phyloP scores from a whole-genome alignment of 2,329 filamentous ascomycete species.

The Fusarium chuoi region DNA sequence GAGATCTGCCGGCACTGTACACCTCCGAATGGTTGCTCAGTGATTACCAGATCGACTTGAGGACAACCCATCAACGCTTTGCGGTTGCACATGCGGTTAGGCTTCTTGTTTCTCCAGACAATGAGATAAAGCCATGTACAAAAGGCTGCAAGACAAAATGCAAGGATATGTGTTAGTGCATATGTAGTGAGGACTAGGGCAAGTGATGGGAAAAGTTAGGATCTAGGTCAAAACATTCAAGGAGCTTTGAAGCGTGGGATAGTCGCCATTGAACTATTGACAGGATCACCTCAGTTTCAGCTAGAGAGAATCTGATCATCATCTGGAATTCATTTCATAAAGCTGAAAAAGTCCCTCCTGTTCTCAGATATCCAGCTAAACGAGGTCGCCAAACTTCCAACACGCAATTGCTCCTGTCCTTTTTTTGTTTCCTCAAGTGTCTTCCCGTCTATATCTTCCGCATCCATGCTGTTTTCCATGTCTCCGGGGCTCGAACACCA shows the following conservation, averaged over 20 bases:
- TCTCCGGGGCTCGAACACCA: background rate
- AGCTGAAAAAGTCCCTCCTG: background rate
- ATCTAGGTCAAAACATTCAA: background rate
- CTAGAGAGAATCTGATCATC: background rate
- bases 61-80: background rate
- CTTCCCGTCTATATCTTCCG: background rate
- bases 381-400: background rate
- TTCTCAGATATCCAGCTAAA: background rate
- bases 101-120: background rate
- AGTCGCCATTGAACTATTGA: background rate
- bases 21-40: accelerated
- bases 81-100: background rate
- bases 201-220: background rate
- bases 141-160: background rate
- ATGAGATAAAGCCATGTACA: background rate
- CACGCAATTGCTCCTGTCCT: background rate
- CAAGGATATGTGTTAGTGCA: background rate
- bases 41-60: too few species aligned
- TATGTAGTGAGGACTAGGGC: background rate
- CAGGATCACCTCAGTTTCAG: accelerated
- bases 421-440: background rate
- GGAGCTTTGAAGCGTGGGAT: background rate
- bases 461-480: background rate
- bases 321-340: background rate
- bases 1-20: too few species aligned